Evolutionary conservation across 768 basidiomycete species (phyloP), one percentile per base, ranked within the genome.

Genomic region (Zangia roseola): DNA sequence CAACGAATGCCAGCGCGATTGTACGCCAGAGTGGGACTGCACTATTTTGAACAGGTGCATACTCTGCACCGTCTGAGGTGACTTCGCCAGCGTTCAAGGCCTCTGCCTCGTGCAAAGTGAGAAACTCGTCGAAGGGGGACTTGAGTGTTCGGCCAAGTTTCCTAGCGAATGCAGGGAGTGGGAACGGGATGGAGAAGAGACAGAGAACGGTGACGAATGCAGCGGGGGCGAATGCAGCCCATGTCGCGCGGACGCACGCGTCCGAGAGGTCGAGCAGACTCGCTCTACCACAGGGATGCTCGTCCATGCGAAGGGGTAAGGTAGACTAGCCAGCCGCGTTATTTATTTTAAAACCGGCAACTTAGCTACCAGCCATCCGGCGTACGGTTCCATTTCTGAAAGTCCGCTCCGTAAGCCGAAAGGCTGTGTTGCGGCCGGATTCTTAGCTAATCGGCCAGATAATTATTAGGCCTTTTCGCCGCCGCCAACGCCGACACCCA

Each of bases 51-150:
- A n/a, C n/a, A n/a, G 19, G 3, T 10, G 10, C 1, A 36, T n/a
- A 3, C 5, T 48, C 37, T 1, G 33, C 30, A 10, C 42, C 38
- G 20, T 53, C 53, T 26, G 10, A 13, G 17, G 31, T 0, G 16
- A 25, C 38, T 35, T 49, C 50, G 3, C 9, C 46, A 14, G 38
- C 58, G 42, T 71, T 69, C 25, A 82, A 59, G 0, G 77, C 77
- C 56, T 82, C 81, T 14, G 82, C 82, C 58, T 84, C 83, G 28
- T 69, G 68, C 4, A 86, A 69, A 3, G 78, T 72, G 23, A 86
- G 43, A 57, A 74, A 84, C 0, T 58, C 42, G 33, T 56, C 37
- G 54, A 83, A 74, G 0, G 56, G 67, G 0, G 44, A 41, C 6
- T 0, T 42, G 14, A 75, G 67, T 0, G 24, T 41, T 13, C 50